Conservation (phyloP, 192 early-diverging fungal species). For the Coemansia sp. region DNA sequence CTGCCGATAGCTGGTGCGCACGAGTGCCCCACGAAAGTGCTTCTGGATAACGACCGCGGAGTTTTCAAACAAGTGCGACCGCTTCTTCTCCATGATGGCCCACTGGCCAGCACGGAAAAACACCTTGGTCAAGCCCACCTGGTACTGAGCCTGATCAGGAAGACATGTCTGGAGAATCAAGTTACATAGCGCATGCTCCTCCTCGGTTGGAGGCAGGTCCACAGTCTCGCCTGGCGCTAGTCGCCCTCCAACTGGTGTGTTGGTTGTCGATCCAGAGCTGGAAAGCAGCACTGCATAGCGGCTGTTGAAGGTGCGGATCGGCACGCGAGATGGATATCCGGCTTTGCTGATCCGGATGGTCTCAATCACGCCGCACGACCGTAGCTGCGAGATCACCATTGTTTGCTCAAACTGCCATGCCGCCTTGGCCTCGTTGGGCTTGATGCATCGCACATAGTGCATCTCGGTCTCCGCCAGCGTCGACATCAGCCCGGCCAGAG, state of each 20-base stretch:
- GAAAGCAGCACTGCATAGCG: slow-evolving; percentile 57
- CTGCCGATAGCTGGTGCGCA: slow-evolving; percentile 57
- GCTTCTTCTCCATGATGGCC: slow-evolving; percentile 77
- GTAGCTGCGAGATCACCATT: slow-evolving; percentile 91
- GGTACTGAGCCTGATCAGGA: slow-evolving; percentile 74
- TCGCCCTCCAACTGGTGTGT: neutral
- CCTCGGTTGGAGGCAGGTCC: slow-evolving; percentile 49
- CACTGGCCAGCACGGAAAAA: slow-evolving; percentile 94
- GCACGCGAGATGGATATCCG: slow-evolving; percentile 90
- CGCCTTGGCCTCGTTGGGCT: slow-evolving; percentile 92
- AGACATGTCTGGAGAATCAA: slow-evolving; percentile 67
- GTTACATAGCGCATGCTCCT: slow-evolving; percentile 61
- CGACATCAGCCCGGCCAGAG: slow-evolving; percentile 89
- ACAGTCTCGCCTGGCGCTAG: neutral
- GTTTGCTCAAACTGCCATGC: slow-evolving; percentile 90
- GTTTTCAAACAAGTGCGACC: slow-evolving; percentile 72
- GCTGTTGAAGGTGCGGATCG: slow-evolving; percentile 89
- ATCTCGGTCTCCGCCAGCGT: slow-evolving; percentile 90
- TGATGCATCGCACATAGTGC: slow-evolving; percentile 98
- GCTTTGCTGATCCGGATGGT: slow-evolving; percentile 98
- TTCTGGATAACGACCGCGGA: slow-evolving; percentile 81
- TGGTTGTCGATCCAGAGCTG: neutral
- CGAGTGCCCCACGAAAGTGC: slow-evolving; percentile 65
- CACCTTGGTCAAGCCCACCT: slow-evolving; percentile 94
- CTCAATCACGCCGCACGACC: slow-evolving; percentile 98